Conservation (phyloP, 2,329 filamentous ascomycete genomes). For the Aspergillus pseudoglaucus region DNA sequence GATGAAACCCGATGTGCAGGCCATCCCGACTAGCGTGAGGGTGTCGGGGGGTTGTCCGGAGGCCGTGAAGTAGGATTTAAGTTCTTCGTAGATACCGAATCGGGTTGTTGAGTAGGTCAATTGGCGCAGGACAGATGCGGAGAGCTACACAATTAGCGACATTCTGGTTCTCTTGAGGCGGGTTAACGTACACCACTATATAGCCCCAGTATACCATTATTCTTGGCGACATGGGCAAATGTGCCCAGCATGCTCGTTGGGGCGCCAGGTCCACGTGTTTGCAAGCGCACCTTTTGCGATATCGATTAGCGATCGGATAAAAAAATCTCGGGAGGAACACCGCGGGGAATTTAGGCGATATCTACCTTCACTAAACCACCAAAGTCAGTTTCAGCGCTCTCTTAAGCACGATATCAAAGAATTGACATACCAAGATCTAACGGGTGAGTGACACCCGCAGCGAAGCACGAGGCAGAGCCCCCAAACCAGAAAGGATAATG, state of each 20-base stretch:
- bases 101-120: constrained; percentile 93
- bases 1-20: constrained; percentile 74
- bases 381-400: constrained; percentile 15
- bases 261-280: constrained; percentile 70
- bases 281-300: constrained; percentile 65
- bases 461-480: constrained; percentile 86
- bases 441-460: constrained; percentile 86
- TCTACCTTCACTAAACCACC: constrained; percentile 49
- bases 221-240: constrained; percentile 70
- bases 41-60: constrained; percentile 56
- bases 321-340: background rate
- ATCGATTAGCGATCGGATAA: constrained; percentile 7
- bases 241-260: constrained; percentile 80
- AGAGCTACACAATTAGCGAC: constrained; percentile 49
- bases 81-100: constrained; percentile 92
- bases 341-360: constrained; percentile 3
- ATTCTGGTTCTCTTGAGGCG: background rate
- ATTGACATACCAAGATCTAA: constrained; percentile 70
- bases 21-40: constrained; percentile 72
- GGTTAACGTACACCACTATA: constrained; percentile 64
- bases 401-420: background rate
- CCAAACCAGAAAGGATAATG: constrained; percentile 92
- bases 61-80: constrained; percentile 65
- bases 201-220: constrained; percentile 70
- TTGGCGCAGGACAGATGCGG: constrained; percentile 86